phyloP scores from a whole-genome alignment of 345 rosid genomes.

The Pugionium cornutum region DNA sequence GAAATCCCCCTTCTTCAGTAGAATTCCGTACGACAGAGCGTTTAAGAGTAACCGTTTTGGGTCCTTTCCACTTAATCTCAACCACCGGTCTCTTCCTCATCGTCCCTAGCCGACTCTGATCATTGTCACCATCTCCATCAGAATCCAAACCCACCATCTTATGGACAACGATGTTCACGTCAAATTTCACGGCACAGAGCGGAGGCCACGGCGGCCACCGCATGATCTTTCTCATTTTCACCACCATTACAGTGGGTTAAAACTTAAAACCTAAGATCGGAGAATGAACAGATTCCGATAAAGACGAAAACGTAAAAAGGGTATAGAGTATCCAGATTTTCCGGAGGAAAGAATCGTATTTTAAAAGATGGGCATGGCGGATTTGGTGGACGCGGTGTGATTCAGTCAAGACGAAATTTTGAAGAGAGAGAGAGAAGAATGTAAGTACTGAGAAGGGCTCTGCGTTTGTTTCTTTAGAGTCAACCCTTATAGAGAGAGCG shows the following conservation, averaged over 20 bases:
- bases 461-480: constrained; percentile 35
- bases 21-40: constrained; percentile 42
- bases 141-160: constrained; percentile 45
- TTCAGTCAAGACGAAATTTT: constrained; percentile 30
- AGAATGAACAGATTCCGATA: background rate
- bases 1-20: constrained; percentile 50
- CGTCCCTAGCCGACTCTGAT: constrained; percentile 18
- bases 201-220: constrained; percentile 61
- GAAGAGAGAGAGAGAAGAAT: background rate
- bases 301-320: background rate
- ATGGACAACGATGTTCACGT: constrained; percentile 42
- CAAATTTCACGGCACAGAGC: constrained; percentile 48
- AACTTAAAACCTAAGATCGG: background rate
- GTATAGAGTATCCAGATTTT: background rate
- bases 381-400: constrained; percentile 33
- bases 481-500: constrained; percentile 38
- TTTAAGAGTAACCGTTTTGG: constrained; percentile 43
- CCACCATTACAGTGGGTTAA: constrained; percentile 39
- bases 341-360: constrained; percentile 14
- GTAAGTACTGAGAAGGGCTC: constrained; percentile 22
- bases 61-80: constrained; percentile 62
- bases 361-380: constrained; percentile 17
- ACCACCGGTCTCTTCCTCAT: constrained; percentile 48
- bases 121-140: constrained; percentile 24
- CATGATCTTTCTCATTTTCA: constrained; percentile 53